Evolutionary conservation across 2,329 filamentous ascomycete genomes (phyloP).

Genomic region (Penicillium sumatraense): DNA sequence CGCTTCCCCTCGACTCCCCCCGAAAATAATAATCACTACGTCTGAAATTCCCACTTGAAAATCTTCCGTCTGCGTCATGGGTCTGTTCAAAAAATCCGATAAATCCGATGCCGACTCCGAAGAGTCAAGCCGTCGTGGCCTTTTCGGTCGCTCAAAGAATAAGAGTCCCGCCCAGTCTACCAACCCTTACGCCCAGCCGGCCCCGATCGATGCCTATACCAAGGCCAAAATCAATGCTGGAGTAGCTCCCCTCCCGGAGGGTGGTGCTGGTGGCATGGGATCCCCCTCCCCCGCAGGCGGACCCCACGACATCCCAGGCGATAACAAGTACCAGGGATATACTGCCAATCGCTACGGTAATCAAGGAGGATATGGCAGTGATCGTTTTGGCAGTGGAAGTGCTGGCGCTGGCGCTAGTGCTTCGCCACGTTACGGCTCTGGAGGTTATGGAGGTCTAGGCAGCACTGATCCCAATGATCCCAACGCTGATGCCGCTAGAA

Average conservation of each 20-base stretch:
- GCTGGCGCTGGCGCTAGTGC: slow-evolving; percentile 38
- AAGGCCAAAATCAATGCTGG: slow-evolving; percentile 51
- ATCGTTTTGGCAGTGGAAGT: slow-evolving; percentile 57
- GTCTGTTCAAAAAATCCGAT: slow-evolving; percentile 58
- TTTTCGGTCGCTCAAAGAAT: slow-evolving; percentile 63
- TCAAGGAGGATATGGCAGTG: slow-evolving; percentile 55
- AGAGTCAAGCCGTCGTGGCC: slow-evolving; percentile 57
- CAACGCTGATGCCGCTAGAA: slow-evolving; percentile 57
- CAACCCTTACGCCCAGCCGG: slow-evolving; percentile 63
- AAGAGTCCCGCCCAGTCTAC: slow-evolving; percentile 56
- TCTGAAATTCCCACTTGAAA: not conserved
- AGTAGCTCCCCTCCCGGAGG: slow-evolving; percentile 40
- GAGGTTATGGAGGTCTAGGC: slow-evolving; percentile 63
- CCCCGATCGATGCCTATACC: slow-evolving; percentile 60
- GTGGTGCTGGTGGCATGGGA: slow-evolving; percentile 24
- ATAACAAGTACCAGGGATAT: slow-evolving; percentile 45
- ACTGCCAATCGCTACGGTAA: slow-evolving; percentile 48
- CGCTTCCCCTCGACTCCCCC: not conserved
- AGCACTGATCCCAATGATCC: slow-evolving; percentile 55
- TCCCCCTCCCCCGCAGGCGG: slow-evolving; percentile 29
- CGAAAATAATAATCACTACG: not conserved
- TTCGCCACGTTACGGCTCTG: slow-evolving; percentile 53
- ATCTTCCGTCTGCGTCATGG: slow-evolving; percentile 27
- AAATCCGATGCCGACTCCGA: slow-evolving; percentile 51
- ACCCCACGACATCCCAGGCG: slow-evolving; percentile 35